A percentile compares a stretch with the other conserved stretches of the same genome.
Evolutionary conservation across 2,329 filamentous ascomycete species (phyloP).

Genomic region (Coniella lustricola): DNA sequence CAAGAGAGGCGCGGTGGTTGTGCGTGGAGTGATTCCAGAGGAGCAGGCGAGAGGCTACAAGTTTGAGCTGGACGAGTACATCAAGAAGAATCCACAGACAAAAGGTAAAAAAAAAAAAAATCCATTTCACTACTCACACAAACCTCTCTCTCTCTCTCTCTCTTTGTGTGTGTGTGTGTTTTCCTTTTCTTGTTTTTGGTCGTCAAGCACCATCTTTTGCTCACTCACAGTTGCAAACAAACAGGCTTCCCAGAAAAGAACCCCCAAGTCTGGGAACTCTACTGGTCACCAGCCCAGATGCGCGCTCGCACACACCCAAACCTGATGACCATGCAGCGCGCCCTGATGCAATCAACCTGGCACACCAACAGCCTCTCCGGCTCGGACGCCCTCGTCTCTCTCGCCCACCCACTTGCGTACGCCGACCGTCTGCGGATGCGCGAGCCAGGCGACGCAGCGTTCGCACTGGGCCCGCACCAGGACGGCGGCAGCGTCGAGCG

Average conservation of each 20-base stretch:
- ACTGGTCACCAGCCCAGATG: slow-evolving; percentile 65
- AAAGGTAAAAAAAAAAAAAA: slow-evolving; percentile 9
- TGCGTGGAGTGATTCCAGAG: slow-evolving; percentile 59
- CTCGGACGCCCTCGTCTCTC: slow-evolving; percentile 40
- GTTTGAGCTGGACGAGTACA: slow-evolving; percentile 56
- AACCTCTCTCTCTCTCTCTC: background rate
- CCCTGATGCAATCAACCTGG: slow-evolving; percentile 41
- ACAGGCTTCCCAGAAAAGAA: slow-evolving; percentile 60
- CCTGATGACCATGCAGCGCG: slow-evolving; percentile 52
- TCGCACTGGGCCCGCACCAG: slow-evolving; percentile 66
- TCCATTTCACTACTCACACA: background rate
- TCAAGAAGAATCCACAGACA: slow-evolving; percentile 54
- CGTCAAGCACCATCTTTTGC: too few relatives aligned
- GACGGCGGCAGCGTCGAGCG: slow-evolving; percentile 70
- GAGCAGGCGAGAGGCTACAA: slow-evolving; percentile 59
- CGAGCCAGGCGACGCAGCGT: slow-evolving; percentile 61
- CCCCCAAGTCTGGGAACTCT: slow-evolving; percentile 68
- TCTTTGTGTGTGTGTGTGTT: background rate
- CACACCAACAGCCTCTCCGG: slow-evolving; percentile 2
- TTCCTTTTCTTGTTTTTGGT: background rate
- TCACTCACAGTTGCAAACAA: too few relatives aligned
- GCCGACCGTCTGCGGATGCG: slow-evolving; percentile 67
- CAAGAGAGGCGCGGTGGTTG: slow-evolving; percentile 56
- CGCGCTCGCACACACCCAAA: slow-evolving; percentile 61
- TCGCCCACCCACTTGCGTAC: slow-evolving; percentile 55